Percentiles rank a stretch among this genome's conserved stretches.
These are phyloP conservation scores for Aspergillus ellipticus DNA, from an alignment of 495 filamentous ascomycete species.

Conservation along the genomic window DNA sequence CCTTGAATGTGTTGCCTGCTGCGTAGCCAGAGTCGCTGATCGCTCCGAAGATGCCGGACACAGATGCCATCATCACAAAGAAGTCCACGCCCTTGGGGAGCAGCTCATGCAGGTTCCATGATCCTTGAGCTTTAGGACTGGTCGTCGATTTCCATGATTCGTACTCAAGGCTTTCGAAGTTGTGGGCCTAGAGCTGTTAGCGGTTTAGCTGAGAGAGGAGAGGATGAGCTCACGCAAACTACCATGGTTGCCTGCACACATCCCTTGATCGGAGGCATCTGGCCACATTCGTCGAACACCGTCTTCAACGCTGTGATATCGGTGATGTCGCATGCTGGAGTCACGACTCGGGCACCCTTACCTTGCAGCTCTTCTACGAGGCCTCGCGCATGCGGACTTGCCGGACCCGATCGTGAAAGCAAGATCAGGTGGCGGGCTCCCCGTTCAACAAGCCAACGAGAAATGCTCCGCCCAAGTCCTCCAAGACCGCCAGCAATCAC, in stretches of 20 bases:
- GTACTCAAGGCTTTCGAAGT: not conserved
- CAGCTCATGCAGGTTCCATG: constrained; percentile 3
- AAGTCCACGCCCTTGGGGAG: constrained; percentile 1
- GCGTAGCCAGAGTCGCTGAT: not conserved
- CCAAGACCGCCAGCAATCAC: constrained; percentile 40
- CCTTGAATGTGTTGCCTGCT: not conserved
- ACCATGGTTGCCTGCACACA: constrained; percentile 36
- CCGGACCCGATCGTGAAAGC: constrained; percentile 11
- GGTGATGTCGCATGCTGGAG: constrained; percentile 4
- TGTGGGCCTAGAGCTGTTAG: not conserved
- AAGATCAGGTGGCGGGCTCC: constrained; percentile 31
- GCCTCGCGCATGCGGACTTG: not conserved
- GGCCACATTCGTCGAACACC: not conserved
- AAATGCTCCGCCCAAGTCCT: constrained; percentile 34
- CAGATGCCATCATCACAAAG: not conserved
- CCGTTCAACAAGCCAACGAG: constrained; percentile 34
- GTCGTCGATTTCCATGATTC: not conserved
- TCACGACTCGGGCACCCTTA: not conserved
- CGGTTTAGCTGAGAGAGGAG: not conserved
- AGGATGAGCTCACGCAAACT: constrained; percentile 1
- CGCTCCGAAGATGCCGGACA: not conserved
- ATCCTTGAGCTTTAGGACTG: not conserved
- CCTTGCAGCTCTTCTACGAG: constrained; percentile 1
- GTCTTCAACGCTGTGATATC: not conserved
- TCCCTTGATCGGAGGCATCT: constrained; percentile 47